Conservation (phyloP, 352 stramenopile genomes). For the Phytophthora constricta region DNA sequence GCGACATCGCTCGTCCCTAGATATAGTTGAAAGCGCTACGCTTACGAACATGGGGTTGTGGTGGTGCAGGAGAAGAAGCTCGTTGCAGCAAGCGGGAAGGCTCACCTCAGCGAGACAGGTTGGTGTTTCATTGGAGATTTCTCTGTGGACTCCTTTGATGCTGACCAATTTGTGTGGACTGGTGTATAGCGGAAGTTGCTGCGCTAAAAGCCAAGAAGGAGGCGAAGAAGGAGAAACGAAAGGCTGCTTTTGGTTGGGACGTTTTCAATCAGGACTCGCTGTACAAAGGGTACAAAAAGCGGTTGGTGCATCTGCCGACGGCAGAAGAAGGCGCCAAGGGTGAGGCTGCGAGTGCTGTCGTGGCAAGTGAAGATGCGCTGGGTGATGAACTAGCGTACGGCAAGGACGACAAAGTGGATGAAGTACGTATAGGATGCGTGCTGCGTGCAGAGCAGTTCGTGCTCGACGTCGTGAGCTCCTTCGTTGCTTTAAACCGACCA, state of each 20-base stretch:
- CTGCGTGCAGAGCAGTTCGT: not conserved
- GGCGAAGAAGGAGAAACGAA: conserved; percentile 79
- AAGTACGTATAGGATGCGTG: conserved; percentile 41
- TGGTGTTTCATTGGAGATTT: conserved; percentile 5
- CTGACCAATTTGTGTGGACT: conserved; percentile 3
- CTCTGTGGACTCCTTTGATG: not conserved
- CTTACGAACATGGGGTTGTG: not conserved
- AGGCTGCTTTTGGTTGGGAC: conserved; percentile 85
- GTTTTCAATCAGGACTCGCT: conserved; percentile 88
- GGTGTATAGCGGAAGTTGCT: conserved; percentile 52
- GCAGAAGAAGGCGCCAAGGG: conserved; percentile 13
- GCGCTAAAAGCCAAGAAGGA: conserved; percentile 68
- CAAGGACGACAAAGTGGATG: conserved; percentile 55
- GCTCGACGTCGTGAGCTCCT: too few species aligned
- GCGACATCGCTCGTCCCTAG: too few species aligned
- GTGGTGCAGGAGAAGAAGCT: conserved; percentile 60
- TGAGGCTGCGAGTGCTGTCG: conserved; percentile 9
- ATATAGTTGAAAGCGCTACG: too few species aligned
- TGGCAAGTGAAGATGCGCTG: conserved; percentile 31
- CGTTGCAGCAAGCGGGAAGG: conserved; percentile 44
- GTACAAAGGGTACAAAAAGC: conserved; percentile 89
- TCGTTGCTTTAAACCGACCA: too few species aligned
- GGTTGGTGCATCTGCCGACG: conserved; percentile 64
- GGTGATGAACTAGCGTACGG: conserved; percentile 74
- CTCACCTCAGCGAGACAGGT: conserved; percentile 77